phyloP scores from a whole-genome alignment of 2,329 filamentous ascomycete genomes.

The Sclerotinia nivalis region DNA sequence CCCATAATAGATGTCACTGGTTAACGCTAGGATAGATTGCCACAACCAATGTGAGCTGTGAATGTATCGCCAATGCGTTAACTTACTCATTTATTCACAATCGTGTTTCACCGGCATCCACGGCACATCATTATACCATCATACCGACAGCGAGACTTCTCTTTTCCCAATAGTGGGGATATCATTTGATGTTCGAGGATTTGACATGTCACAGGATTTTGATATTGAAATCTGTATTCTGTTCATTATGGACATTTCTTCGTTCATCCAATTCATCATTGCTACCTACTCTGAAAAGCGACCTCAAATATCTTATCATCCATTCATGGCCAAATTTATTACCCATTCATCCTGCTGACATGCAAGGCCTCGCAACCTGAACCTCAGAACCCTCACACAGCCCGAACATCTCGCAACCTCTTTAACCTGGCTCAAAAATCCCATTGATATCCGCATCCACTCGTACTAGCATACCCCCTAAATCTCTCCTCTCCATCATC shows the following conservation, averaged over 20 bases:
- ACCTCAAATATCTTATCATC: not conserved
- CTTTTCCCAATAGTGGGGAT: accelerated
- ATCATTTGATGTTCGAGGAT: too few species aligned
- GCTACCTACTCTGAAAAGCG: not conserved
- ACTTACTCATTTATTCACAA: too few species aligned
- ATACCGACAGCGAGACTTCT: not conserved
- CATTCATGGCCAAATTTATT: not conserved
- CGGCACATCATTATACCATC: not conserved
- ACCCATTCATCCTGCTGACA: not conserved
- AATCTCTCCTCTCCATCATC: not conserved
- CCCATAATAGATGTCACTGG: too few species aligned
- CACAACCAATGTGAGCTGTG: too few species aligned
- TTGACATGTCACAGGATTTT: not conserved
- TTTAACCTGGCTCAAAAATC: not conserved
- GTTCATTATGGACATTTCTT: not conserved
- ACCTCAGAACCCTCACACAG: not conserved
- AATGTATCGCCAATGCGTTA: too few species aligned
- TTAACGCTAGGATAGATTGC: too few species aligned
- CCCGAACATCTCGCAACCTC: not conserved
- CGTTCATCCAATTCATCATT: not conserved
- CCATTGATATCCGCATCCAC: not conserved
- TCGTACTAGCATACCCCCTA: not conserved
- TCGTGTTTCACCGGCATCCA: too few species aligned
- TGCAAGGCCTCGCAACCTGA: too few species aligned
- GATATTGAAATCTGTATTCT: not conserved